A percentile compares a stretch with the other conserved stretches of the same genome.
Conservation (phyloP, 2,329 filamentous ascomycete genomes). For the Paracoccidioides brasiliensis region DNA sequence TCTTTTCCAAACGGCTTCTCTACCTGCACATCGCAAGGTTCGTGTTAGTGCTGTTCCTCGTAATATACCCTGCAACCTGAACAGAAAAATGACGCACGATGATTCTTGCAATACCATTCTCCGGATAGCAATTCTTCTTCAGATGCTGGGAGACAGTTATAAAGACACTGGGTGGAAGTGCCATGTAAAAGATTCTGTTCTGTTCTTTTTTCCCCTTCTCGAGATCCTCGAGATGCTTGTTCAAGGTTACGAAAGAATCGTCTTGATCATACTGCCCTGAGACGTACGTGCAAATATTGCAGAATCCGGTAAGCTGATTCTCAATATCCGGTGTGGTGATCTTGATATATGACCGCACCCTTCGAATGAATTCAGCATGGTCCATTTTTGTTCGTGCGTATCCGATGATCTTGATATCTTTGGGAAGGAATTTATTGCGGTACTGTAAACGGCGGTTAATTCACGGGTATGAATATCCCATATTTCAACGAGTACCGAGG, state of each 20-base stretch:
- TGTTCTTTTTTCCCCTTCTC: constrained; percentile 72
- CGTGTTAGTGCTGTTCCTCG: neutral
- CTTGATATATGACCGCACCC: constrained; percentile 97
- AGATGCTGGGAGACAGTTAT: constrained; percentile 94
- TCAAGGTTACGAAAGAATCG: constrained; percentile 77
- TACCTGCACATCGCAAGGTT: constrained; percentile 43
- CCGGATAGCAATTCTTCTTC: constrained; percentile 94
- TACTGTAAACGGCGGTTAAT: constrained; percentile 45
- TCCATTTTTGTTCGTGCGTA: constrained; percentile 99
- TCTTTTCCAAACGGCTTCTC: constrained; percentile 99
- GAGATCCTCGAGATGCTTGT: constrained; percentile 71
- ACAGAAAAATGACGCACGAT: constrained; percentile 52
- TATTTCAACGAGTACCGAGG: neutral
- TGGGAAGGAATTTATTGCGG: constrained; percentile 95
- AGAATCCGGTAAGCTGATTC: constrained; percentile 86
- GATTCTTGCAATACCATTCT: constrained; percentile 78
- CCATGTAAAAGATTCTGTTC: constrained; percentile 98
- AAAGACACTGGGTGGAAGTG: constrained; percentile 92
- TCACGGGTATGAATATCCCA: constrained; percentile 4
- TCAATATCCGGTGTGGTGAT: constrained; percentile 95
- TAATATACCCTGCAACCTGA: neutral
- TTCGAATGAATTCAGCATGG: constrained; percentile 82
- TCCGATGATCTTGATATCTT: constrained; percentile 92
- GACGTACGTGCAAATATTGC: constrained; percentile 76
- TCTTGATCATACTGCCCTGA: constrained; percentile 98